Conservation (phyloP, 108 stramenopile genomes). For the Pinguiococcus pyrenoidosus region DNA sequence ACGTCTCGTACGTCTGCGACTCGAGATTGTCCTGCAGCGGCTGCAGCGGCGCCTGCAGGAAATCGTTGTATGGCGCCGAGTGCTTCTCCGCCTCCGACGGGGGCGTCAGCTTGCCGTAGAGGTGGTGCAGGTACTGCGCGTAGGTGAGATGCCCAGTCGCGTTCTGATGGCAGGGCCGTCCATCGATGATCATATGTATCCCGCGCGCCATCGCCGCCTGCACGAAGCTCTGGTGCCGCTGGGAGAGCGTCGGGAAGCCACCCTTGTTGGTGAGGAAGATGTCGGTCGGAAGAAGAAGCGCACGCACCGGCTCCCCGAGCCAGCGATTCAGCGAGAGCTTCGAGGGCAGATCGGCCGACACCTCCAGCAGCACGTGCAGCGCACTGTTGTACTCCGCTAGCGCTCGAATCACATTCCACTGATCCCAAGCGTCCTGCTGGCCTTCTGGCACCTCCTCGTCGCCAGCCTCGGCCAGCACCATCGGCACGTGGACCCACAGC, state of each 20-base stretch:
- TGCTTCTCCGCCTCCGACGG: constrained; percentile 49
- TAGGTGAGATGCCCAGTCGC: constrained; percentile 35
- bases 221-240: constrained; percentile 62
- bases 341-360: constrained; percentile 51
- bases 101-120: constrained; percentile 43
- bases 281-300: constrained; percentile 49
- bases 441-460: constrained; percentile 2
- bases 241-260: constrained; percentile 74
- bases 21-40: constrained; percentile 93
- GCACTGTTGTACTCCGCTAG: constrained; percentile 30
- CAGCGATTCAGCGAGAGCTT: constrained; percentile 57
- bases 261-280: constrained; percentile 75
- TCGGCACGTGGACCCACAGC: constrained; percentile 54
- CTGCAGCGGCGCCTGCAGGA: constrained; percentile 85
- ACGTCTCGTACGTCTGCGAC: constrained; percentile 87
- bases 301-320: constrained; percentile 58
- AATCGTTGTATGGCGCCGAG: constrained; percentile 63
- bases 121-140: constrained; percentile 68
- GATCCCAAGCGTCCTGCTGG: constrained; percentile 26
- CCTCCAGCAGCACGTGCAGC: constrained; percentile 37
- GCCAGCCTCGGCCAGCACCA: constrained; percentile 21
- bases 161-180: constrained; percentile 18
- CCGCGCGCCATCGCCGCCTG: constrained; percentile 30
- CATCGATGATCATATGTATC: constrained; percentile 27
- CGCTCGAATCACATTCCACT: constrained; percentile 37